Evolutionary conservation across 164 flowering plant species (phyloP), one percentile per base, ranked within the genome.

Genomic region (Berberis vulgaris): DNA sequence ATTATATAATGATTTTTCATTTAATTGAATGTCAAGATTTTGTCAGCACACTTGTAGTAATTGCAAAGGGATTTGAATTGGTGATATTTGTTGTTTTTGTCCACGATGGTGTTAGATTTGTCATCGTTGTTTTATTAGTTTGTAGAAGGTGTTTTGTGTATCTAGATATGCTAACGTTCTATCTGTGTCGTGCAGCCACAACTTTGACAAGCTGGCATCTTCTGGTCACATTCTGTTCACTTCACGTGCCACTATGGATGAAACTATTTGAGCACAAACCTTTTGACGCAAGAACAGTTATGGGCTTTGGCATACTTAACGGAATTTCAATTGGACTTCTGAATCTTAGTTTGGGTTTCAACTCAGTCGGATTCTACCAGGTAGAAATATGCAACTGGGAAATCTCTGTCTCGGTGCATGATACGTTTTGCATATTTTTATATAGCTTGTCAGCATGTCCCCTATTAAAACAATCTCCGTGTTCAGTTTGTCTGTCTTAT

Each of bases 141-240:
- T 26, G 26, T 26, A 26, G 26, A 26, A 26, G 26, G 26, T 26
- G 26, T 26, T 26, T 26, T 26, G 26, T 26, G 26, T 53, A 45
- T 56, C 63, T 57, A 57, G 60, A 61, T 59, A 6, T 60, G 26
- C 64, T 67, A 45, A 41, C 49, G 7, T 66, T 43, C 43, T 10
- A 56, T 65, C 61, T 54, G 40, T 50, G 39, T 5, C 45, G 41
- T 71, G 65, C 90, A 88, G 96, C 96, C 60, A 92, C 98, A 57
- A 92, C 98, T 73, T 77, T 92, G 85, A 92, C 98, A 55, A 92
- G 98, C 78, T 92, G 98, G 98, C 98, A 92, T 83, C 88, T 92
- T 60, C 78, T 92, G 64, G 98, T 92, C n/a, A 92, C 98, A 2
- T 89, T 87, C 70, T 87, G 93, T 73, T 89, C 96, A 8, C 98